A percentile compares a stretch with the other conserved stretches of the same genome.
Conservation (phyloP, 2,329 filamentous ascomycete genomes). For the Claviceps pusilla region DNA sequence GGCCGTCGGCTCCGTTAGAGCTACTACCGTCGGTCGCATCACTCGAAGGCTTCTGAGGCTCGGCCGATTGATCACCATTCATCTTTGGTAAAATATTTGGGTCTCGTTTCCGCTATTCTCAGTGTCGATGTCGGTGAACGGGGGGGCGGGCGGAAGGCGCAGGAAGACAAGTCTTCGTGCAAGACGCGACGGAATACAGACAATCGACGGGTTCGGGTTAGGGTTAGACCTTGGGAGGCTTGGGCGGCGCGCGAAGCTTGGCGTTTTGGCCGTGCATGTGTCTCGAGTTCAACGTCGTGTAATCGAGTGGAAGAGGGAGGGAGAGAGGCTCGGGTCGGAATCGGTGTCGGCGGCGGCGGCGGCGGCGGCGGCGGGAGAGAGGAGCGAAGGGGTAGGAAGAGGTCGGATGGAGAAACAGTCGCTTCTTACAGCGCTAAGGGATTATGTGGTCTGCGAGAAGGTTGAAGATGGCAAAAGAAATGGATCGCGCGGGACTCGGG, state of each 20-base stretch:
- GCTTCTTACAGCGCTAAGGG: background rate
- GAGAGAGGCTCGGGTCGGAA: background rate
- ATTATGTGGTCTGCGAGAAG: background rate
- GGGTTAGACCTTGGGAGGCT: background rate
- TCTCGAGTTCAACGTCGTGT: conserved; percentile 1
- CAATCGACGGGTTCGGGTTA: background rate
- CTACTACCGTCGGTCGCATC: conserved; percentile 6
- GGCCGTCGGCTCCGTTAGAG: conserved; percentile 17
- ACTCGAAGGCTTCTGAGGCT: conserved; percentile 16
- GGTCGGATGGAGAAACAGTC: background rate
- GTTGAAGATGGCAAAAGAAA: background rate
- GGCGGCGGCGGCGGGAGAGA: background rate
- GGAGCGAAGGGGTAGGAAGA: background rate
- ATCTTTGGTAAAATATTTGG: conserved; percentile 8
- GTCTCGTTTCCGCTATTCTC: background rate
- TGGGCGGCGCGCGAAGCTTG: background rate
- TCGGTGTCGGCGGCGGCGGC: background rate
- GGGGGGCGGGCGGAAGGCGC: background rate
- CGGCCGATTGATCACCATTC: conserved; percentile 17
- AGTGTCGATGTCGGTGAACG: background rate
- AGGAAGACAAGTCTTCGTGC: background rate
- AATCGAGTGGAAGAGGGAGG: background rate
- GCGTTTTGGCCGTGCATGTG: background rate
- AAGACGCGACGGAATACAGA: background rate
- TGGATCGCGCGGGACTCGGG: background rate